A percentile compares a stretch with the other conserved stretches of the same genome.
phyloP scores from a whole-genome alignment of 1,284 basidiomycete species.

The Austropuccinia psidii region DNA sequence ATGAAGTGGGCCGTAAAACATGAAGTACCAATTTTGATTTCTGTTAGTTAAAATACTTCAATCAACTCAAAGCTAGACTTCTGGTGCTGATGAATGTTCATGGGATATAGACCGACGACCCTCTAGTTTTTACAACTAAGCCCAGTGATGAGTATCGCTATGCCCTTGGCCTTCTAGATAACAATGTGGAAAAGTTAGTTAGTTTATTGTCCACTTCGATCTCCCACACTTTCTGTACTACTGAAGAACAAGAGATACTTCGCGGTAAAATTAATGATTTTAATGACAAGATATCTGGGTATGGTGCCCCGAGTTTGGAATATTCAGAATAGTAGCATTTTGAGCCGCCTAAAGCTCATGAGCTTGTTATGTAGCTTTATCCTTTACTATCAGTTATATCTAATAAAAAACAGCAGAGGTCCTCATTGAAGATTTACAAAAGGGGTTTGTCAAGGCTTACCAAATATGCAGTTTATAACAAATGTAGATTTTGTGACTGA shows the following conservation, averaged over 20 bases:
- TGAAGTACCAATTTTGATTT: conserved; percentile 26
- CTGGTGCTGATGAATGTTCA: background rate
- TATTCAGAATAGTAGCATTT: too few species aligned
- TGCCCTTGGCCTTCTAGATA: background rate
- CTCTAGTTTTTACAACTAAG: conserved; percentile 12
- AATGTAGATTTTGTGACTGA: too few species aligned
- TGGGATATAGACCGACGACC: conserved; percentile 30
- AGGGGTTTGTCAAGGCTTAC: too few species aligned
- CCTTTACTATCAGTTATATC: too few species aligned
- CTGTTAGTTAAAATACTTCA: background rate
- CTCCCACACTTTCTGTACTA: conserved; percentile 5
- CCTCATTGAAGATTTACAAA: too few species aligned
- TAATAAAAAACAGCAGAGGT: too few species aligned
- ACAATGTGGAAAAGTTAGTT: background rate
- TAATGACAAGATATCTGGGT: too few species aligned
- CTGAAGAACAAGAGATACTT: background rate
- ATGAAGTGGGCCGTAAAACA: conserved; percentile 18
- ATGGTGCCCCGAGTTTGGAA: too few species aligned
- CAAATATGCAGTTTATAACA: too few species aligned
- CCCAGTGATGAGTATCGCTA: conserved; percentile 10
- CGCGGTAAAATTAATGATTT: background rate
- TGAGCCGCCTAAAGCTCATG: too few species aligned
- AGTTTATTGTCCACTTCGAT: background rate
- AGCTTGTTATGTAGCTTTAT: too few species aligned
- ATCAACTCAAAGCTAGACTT: background rate